Base-by-base conservation (phyloP, 495 filamentous ascomycete species). In the Trichoderma reesei region DNA sequence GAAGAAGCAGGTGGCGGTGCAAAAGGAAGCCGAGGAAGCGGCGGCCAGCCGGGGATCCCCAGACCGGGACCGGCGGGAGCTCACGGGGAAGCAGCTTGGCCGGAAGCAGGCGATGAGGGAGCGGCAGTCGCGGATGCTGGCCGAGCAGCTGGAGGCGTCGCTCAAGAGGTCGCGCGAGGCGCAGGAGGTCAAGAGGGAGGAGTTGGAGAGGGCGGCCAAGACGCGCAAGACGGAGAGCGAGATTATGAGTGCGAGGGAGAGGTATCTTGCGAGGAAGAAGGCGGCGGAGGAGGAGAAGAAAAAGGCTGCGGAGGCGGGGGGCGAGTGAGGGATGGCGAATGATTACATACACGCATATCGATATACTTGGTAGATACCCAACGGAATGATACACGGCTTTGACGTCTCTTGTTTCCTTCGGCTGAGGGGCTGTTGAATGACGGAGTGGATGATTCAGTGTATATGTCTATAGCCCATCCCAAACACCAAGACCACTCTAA, bases 121-220 rank as follows among this genome's bases (percentile, higher is more conserved):
- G 69, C 80, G 91, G 46, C 91, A 96, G 76, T 90, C 87, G 5
- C 83, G 88, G 65, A 93, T 96, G 89, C 82, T 98, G 51, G 91
- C 92, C 68, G 81, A 85, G 61, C 90, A 92, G 72, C 73, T 96
- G 48, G 90, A 90, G 68, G 83, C 89, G 68, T 81, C 83, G 60
- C 81, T 88, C 4, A 92, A 91, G 72, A 79, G 89, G 67, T 83
- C 85, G 38, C 67, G 84, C 10, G 88, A 90, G 64, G 87, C 91
- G 67, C 91, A 90, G 61, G 90, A 89, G 64, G 84, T 84, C 60
- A 88, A 89, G 64, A 74, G 75, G 69, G 75, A 82, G 70, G 87
- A 87, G 76, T 70, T 87, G 33, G 90, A 91, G 69, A 80, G 90
- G 63, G 84, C 85, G 60, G 82, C 80, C 51, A 96, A 95, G 83